Base-by-base conservation (phyloP, 108 stramenopile species). In the Fistulifera solaris region DNA sequence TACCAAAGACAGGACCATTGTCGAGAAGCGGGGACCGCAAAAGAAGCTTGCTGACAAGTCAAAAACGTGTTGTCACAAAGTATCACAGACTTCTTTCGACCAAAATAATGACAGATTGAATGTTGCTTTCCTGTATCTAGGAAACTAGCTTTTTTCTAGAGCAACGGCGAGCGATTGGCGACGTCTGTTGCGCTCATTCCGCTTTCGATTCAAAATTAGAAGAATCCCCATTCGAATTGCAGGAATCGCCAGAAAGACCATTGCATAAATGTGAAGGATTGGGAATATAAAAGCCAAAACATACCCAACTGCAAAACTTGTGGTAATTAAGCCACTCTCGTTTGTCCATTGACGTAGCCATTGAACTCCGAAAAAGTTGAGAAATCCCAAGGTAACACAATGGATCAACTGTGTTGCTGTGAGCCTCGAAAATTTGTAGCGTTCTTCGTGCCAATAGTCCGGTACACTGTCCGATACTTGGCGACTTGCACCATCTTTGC, bases 321-420 rank as follows among this genome's bases (percentile, higher is more conserved):
- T 44, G 12, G 68, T 45, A 31, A 59, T 39, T 12, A 72, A 50
- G 11, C 85, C 89, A 14, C 80, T 83, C 13, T 67, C 65, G 26
- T 52, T 59, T 11, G 80, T n/a, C 7, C 83, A 75, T 48, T 66
- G 77, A 31, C 63, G 52, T 31, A 87, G 63, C 81, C 77, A 83
- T 18, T 77, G 48, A 23, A 92, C 81, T 11, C 89, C 89, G 43
- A 85, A 40, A 50, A 67, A 78, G 52, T 92, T 92, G 7, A 92
- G 61, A 0, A 65, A 42, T 18, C 81, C 83, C 18, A 87, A 40
- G 13, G 72, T 12, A 0, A 76, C 54, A 62, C 89, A 92, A 21
- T 65, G 65, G 13, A 66, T 49, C 58, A 92, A 87, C 45, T 87
- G 80, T 8, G 65, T 65, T 16, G 35, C 41, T 1, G 69, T 47